Evolutionary conservation across 176 grass and related monocot genomes (phyloP).

Genomic region (Calamus simplicifolius): DNA sequence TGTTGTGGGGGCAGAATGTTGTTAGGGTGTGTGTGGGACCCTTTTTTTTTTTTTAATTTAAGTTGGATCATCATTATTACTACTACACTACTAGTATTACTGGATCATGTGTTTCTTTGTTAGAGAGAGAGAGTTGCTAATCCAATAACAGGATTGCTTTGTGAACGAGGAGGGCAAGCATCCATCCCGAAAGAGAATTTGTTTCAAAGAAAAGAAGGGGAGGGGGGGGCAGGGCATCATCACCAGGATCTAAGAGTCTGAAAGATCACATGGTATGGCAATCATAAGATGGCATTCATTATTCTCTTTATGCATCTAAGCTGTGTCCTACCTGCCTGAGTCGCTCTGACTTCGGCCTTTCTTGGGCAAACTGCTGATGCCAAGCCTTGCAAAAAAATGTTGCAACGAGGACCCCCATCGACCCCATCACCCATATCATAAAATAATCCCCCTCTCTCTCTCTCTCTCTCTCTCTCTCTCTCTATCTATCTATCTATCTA

Average conservation of each 20-base stretch:
- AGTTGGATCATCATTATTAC: no score
- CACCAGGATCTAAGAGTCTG: not conserved
- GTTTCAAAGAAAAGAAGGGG: not conserved
- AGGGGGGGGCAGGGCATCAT: not conserved
- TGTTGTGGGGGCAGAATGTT: no score
- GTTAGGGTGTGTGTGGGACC: no score
- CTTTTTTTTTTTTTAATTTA: no score
- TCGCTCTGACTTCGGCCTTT: constrained; percentile 1
- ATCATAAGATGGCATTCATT: constrained; percentile 4
- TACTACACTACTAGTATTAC: no score
- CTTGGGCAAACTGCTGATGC: constrained; percentile 3
- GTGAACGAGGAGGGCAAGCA: no score
- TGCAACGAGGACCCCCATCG: not conserved
- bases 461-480: no score
- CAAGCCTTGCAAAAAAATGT: constrained; percentile 4
- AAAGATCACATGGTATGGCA: constrained; percentile 1
- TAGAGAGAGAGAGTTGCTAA: no score
- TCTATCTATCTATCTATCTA: no score
- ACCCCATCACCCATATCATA: not conserved
- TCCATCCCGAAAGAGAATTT: not conserved
- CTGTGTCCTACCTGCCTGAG: not conserved
- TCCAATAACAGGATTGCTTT: no score
- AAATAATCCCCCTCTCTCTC: no score
- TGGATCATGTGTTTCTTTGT: no score
- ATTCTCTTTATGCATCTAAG: constrained; percentile 5